Evolutionary conservation across 2,329 filamentous ascomycete species (phyloP).

Genomic region (Ophiosphaerella herpotricha): DNA sequence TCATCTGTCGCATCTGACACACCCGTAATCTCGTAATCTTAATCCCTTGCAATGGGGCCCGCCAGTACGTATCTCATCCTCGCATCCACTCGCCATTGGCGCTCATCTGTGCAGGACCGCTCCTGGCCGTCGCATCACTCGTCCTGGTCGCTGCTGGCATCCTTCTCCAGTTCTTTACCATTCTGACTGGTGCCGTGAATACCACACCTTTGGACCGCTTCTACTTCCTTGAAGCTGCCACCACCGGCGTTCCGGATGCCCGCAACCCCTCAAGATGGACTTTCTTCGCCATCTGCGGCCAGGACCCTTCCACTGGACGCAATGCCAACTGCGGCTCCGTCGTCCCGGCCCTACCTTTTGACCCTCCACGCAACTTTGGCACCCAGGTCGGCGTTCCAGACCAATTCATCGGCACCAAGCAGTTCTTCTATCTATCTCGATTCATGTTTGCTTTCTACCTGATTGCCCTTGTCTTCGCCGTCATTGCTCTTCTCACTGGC

Average conservation of each 20-base stretch:
- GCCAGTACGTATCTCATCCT: constrained; percentile 10
- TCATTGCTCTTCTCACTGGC: constrained; percentile 68
- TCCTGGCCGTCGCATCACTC: constrained; percentile 62
- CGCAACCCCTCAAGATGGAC: constrained; percentile 77
- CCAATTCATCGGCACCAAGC: constrained; percentile 60
- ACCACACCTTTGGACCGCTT: constrained; percentile 68
- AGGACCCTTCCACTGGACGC: constrained; percentile 55
- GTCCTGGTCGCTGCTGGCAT: constrained; percentile 66
- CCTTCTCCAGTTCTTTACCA: constrained; percentile 67
- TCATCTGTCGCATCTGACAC: not conserved
- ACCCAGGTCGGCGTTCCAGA: constrained; percentile 58
- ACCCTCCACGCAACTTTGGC: constrained; percentile 65
- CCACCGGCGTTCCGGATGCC: constrained; percentile 64
- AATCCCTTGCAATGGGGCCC: constrained; percentile 16
- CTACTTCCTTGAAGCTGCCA: constrained; percentile 85
- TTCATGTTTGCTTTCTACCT: constrained; percentile 94
- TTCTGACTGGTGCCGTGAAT: constrained; percentile 64
- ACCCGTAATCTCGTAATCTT: constrained; percentile 12
- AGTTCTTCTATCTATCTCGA: constrained; percentile 83
- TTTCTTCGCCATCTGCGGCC: constrained; percentile 81
- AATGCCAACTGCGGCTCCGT: constrained; percentile 65
- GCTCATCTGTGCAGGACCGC: constrained; percentile 52
- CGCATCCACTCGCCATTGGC: not conserved
- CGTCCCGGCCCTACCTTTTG: constrained; percentile 69
- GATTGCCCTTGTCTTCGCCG: constrained; percentile 79